Evolutionary conservation across 2,329 filamentous ascomycete species (phyloP).

Genomic region (Juglanconis oblonga): DNA sequence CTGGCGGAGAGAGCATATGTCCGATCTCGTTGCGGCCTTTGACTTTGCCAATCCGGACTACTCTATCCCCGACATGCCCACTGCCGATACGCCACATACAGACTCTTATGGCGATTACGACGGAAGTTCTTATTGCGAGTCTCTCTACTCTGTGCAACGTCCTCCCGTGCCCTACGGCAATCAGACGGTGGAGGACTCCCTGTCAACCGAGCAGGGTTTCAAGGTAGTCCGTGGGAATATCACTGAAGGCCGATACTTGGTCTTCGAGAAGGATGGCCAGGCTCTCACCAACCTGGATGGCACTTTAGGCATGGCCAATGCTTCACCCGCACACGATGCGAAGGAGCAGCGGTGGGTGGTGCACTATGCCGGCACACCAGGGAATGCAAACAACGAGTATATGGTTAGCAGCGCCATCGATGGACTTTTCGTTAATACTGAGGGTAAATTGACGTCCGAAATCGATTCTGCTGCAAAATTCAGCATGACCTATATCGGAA

Average conservation of each 20-base stretch:
- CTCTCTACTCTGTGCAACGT: conserved; percentile 32
- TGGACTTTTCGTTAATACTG: not conserved
- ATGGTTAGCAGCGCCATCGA: not conserved
- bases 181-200: conserved; percentile 28
- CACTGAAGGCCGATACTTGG: conserved; percentile 52
- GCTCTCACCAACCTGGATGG: conserved; percentile 36
- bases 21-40: conserved; percentile 16
- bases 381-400: not conserved
- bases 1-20: conserved; percentile 32
- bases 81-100: conserved; percentile 38
- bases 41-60: conserved; percentile 46
- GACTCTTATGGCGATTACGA: conserved; percentile 40
- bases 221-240: conserved; percentile 47
- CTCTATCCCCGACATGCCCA: conserved; percentile 42
- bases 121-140: conserved; percentile 43
- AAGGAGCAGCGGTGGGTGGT: not conserved
- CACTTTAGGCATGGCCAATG: not conserved
- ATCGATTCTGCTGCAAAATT: not conserved
- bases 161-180: conserved; percentile 47
- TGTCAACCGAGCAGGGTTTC: conserved; percentile 47
- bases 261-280: conserved; percentile 40
- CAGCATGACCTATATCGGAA: not conserved
- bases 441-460: not conserved
- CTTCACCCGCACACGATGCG: not conserved
- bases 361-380: not conserved